Conservation (phyloP, 208 protist genomes). For the Leishmania lainsoni region DNA sequence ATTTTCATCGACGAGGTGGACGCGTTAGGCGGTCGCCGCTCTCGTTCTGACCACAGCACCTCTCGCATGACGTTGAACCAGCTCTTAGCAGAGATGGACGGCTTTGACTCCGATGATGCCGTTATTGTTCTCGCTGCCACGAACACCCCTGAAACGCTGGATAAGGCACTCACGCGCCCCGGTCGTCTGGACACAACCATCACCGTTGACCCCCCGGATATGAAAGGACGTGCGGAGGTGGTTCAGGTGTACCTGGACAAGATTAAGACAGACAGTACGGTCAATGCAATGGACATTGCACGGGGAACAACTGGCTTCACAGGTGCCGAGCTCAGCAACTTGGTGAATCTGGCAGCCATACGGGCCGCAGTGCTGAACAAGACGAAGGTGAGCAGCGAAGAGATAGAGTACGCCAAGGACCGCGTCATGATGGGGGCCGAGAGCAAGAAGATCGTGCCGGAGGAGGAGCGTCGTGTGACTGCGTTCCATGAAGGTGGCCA, state of each 20-base stretch:
- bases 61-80: conserved; percentile 97
- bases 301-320: conserved; percentile 90
- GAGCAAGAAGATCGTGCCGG: conserved; percentile 83
- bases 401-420: conserved; percentile 93
- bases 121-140: conserved; percentile 98
- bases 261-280: conserved; percentile 65
- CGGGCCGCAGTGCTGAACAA: conserved; percentile 86
- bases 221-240: conserved; percentile 90
- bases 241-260: conserved; percentile 89
- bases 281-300: conserved; percentile 83
- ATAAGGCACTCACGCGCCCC: conserved; percentile 93
- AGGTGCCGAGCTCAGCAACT: conserved; percentile 91
- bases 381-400: conserved; percentile 65
- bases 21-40: conserved; percentile 91
- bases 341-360: conserved; percentile 94
- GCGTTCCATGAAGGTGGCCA: conserved; percentile 91
- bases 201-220: conserved; percentile 89
- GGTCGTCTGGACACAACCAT: conserved; percentile 91
- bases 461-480: conserved; percentile 86
- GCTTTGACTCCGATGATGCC: conserved; percentile 91
- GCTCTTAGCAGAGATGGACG: conserved; percentile 97
- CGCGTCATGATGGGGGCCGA: conserved; percentile 92
- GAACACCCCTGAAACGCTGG: conserved; percentile 96
- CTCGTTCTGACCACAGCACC: conserved; percentile 60
- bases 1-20: conserved; percentile 99